Percentiles rank a stretch among this genome's conserved stretches.
Conservation (phyloP, 805 yeast species). For the Sugiyamaella smithiae region DNA sequence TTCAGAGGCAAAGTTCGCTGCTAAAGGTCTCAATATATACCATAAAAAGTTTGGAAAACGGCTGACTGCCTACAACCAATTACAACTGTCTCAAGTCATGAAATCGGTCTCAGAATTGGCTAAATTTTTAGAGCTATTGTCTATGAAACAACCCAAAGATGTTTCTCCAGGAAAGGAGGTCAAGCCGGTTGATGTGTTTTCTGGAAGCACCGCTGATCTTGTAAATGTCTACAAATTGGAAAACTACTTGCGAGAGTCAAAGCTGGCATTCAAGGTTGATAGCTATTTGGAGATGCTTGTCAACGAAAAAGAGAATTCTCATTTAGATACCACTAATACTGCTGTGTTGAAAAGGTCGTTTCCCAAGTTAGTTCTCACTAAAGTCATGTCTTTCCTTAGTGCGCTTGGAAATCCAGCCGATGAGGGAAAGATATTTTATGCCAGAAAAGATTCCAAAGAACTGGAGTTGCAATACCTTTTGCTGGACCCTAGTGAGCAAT, state of each 20-base stretch:
- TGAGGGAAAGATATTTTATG: constrained; percentile 80
- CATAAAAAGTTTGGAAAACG: constrained; percentile 57
- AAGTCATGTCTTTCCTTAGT: constrained; percentile 60
- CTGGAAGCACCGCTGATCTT: constrained; percentile 61
- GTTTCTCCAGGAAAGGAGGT: constrained; percentile 54
- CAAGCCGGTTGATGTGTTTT: constrained; percentile 50
- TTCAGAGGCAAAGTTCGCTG: constrained; percentile 46
- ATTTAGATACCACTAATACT: constrained; percentile 9
- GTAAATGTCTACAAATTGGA: constrained; percentile 68
- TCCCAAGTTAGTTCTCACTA: constrained; percentile 55
- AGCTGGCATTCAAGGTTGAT: constrained; percentile 82
- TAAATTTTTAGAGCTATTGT: constrained; percentile 41
- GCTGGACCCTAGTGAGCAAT: constrained; percentile 72
- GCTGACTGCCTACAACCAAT: constrained; percentile 68
- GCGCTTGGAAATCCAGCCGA: constrained; percentile 68
- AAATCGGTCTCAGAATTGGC: constrained; percentile 54
- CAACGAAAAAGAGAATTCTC: constrained; percentile 12
- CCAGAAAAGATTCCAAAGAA: constrained; percentile 30
- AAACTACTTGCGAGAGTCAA: constrained; percentile 59
- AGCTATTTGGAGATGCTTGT: constrained; percentile 49
- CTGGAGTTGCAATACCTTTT: constrained; percentile 61
- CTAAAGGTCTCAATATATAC: constrained; percentile 53
- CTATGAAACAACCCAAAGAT: constrained; percentile 30
- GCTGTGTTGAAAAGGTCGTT: constrained; percentile 13
- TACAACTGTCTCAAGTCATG: constrained; percentile 60